Percentiles rank a stretch among this genome's conserved stretches.
Evolutionary conservation across 2,329 filamentous ascomycete species (phyloP).

Genomic region (Fusarium odoratissimum): DNA sequence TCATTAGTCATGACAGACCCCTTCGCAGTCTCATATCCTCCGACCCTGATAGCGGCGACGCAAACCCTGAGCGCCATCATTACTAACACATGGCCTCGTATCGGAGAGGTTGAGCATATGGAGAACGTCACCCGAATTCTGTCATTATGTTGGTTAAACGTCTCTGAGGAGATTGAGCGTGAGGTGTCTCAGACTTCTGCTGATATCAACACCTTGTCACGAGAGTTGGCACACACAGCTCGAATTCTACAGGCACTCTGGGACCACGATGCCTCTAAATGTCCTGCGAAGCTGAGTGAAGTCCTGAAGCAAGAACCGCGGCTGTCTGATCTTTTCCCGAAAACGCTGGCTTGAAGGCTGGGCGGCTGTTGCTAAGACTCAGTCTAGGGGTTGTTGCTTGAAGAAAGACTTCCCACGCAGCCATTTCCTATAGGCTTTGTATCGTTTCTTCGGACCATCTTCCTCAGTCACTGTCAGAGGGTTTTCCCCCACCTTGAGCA

Average conservation of each 20-base stretch:
- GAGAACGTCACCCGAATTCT: slow-evolving; percentile 73
- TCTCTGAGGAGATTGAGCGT: slow-evolving; percentile 57
- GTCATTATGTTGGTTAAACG: slow-evolving; percentile 71
- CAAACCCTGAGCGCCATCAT: slow-evolving; percentile 68
- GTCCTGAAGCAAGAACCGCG: slow-evolving; percentile 43
- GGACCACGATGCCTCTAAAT: slow-evolving; percentile 19
- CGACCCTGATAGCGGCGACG: slow-evolving; percentile 64
- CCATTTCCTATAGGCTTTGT: slow-evolving; percentile 97
- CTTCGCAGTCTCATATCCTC: slow-evolving; percentile 68
- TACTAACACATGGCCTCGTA: slow-evolving; percentile 74
- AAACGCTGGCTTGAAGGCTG: background rate
- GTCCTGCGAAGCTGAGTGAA: slow-evolving; percentile 28
- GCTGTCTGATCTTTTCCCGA: slow-evolving; percentile 47
- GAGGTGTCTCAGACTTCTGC: background rate
- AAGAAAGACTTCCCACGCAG: slow-evolving; percentile 94
- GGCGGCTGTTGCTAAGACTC: slow-evolving; percentile 33
- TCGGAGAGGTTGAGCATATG: slow-evolving; percentile 65
- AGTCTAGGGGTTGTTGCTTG: slow-evolving; percentile 82
- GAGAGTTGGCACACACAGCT: slow-evolving; percentile 35
- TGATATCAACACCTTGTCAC: slow-evolving; percentile 12
- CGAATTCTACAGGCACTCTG: slow-evolving; percentile 42
- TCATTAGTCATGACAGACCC: slow-evolving; percentile 75
- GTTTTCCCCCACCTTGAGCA: slow-evolving; percentile 81
- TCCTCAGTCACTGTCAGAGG: slow-evolving; percentile 89
- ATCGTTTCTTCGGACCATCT: slow-evolving; percentile 90